These are phyloP conservation scores for Capsella bursapastoris DNA, from an alignment of 345 rosid species.

Conservation along the genomic window DNA sequence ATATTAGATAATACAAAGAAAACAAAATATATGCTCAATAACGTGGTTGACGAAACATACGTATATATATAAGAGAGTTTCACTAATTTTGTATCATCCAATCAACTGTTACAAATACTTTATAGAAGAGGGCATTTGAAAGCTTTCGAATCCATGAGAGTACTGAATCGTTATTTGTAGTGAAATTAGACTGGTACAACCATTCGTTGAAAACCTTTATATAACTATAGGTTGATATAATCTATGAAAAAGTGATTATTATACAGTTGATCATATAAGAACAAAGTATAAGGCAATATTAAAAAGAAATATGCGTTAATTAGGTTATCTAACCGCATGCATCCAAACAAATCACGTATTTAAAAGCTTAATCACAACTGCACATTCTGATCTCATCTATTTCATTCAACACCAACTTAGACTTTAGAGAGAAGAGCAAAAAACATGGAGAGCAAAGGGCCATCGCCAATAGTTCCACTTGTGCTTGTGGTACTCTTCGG, in stretches of 20 bases:
- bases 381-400: constrained; percentile 5
- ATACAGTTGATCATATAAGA: constrained; percentile 13
- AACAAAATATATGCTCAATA: neutral
- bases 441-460: constrained; percentile 46
- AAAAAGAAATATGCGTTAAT: constrained; percentile 8
- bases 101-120: neutral
- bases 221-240: neutral
- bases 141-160: neutral
- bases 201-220: neutral
- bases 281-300: neutral
- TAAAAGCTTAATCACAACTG: constrained; percentile 12
- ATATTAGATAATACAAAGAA: neutral
- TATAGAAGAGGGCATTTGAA: neutral
- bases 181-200: constrained; percentile 19
- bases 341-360: constrained; percentile 32
- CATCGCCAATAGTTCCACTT: constrained; percentile 45
- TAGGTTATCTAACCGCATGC: constrained; percentile 46
- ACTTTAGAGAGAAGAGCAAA: constrained; percentile 10
- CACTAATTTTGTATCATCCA: no score
- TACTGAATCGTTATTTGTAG: neutral
- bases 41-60: neutral
- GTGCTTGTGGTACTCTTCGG: constrained; percentile 40
- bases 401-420: constrained; percentile 21
- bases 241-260: neutral
- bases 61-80: neutral